phyloP scores from a whole-genome alignment of 2,329 filamentous ascomycete species.

The Penicillium aurantiogriseum region DNA sequence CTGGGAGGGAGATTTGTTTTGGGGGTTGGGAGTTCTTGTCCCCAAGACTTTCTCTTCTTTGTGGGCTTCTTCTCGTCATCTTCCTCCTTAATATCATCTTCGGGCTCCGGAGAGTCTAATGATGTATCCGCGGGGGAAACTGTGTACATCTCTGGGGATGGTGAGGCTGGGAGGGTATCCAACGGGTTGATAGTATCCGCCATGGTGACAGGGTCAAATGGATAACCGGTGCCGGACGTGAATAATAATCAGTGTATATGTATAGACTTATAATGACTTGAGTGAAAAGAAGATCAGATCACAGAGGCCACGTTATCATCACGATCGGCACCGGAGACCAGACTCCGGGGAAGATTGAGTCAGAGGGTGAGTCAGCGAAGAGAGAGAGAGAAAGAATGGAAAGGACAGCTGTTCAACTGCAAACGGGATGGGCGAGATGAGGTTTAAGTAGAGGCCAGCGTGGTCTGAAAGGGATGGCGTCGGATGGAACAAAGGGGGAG shows the following conservation, averaged over 20 bases:
- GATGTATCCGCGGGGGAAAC: conserved; percentile 45
- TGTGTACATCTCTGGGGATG: conserved; percentile 38
- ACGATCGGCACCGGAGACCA: conserved; percentile 29
- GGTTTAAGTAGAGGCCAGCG: conserved; percentile 45
- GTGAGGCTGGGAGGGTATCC: conserved; percentile 33
- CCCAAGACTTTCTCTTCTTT: conserved; percentile 99
- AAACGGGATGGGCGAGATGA: conserved; percentile 10
- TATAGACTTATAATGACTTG: conserved; percentile 9
- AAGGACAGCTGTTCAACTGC: conserved; percentile 38
- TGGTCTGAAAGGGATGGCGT: conserved; percentile 30
- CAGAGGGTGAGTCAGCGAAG: conserved; percentile 18
- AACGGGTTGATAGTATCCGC: conserved; percentile 34
- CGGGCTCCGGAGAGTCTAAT: conserved; percentile 29
- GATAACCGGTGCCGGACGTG: conserved; percentile 21
- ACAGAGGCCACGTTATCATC: conserved; percentile 40
- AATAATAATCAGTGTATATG: conserved; percentile 1
- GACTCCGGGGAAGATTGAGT: conserved; percentile 22
- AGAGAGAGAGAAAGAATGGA: conserved; percentile 13
- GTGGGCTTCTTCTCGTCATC: conserved; percentile 65
- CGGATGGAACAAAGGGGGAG: conserved; percentile 4
- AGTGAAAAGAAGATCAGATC: conserved; percentile 5
- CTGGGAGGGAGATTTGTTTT: conserved; percentile 94
- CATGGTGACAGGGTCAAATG: conserved; percentile 24
- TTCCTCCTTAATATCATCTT: conserved; percentile 22
- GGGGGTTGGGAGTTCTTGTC: conserved; percentile 90